Evolutionary conservation across 768 basidiomycete species (phyloP), one percentile per base, ranked within the genome.

Genomic region (Mycena rosella): DNA sequence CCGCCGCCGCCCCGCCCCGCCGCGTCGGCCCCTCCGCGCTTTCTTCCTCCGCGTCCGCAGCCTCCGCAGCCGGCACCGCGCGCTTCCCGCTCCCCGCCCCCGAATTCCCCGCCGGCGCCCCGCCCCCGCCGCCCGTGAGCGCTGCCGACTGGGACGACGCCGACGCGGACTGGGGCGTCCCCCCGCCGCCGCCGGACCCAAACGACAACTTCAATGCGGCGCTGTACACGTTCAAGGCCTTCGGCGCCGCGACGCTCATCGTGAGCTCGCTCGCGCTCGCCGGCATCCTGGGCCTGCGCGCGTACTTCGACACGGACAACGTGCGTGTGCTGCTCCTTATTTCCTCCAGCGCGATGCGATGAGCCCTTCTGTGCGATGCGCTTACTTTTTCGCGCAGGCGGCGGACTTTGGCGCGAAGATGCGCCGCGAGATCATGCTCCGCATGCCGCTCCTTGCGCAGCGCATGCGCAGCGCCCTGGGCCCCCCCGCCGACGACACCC

Each of bases 361-460:
- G n/a, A n/a, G n/a, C n/a, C n/a, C n/a, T n/a, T n/a, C n/a, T 18
- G 56, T 38, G 32, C 30, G 40, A 52, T 13, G 18, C 22, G n/a
- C 30, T 60, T 24, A 49, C 27, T 14, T 48, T n/a, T n/a, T 17
- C 42, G 11, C 8, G 15, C 27, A 71, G 70, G 45, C 56, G 66
- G 59, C 65, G 24, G 56, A 53, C 53, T 60, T 66, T 30, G 49
- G 59, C 24, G 45, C 42, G 42, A 38, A 63, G 60, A 59, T 67
- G 38, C 30, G 60, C 30, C 42, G 57, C 15, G 60, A 51, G 36
- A 27, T 63, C 13, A 53, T 57, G 42, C 68, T 20, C 67, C 63
- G 91, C 88, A 87, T 86, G 1, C 77, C 84, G 49, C 87, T 91
- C 60, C 92, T 93, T 69, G 87, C 87, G 1, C 76, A 81, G 11